Base-by-base conservation (phyloP, 1,284 basidiomycete species). In the Agroathelia rolfsii region DNA sequence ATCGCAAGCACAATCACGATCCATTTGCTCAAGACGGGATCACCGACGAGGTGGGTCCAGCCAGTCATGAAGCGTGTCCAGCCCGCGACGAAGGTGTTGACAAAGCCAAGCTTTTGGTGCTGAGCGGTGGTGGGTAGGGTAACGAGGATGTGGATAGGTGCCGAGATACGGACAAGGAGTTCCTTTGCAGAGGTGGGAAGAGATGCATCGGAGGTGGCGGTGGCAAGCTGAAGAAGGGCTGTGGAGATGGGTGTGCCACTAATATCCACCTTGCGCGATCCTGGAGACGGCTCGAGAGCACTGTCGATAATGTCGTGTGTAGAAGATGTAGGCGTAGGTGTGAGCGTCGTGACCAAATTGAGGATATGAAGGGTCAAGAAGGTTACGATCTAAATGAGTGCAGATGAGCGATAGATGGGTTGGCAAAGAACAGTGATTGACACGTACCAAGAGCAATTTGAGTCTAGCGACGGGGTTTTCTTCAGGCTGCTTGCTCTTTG, bases 21-120 rank as follows among this genome's bases (percentile, higher is more conserved):
- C 87, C 89, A 95, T 64, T 98, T 98, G 50, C 78, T 83, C 45
- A 98, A 63, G 35, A 97, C 76, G 0, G 94, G 94, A 52, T 98
- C 94, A 19, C 90, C 90, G 34, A 96, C 90, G 41, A 97, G 76
- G n/a, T 68, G 65, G 6, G 88, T 89, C 94, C 93, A 97, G n/a
- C 76, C 72, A 24, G 76, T 77, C 83, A 96, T 88, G 64, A 95
- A 90, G 41, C 43, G 95, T 90, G 41, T 95, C 62, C 24, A 61
- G 49, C 40, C 62, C 53, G 30, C 30, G 26, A 30, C 41, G 39
- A 24, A 32, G 29, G 33, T 22, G 18, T n/a, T n/a, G n/a, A n/a
- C n/a, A n/a, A n/a, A n/a, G n/a, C n/a, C n/a, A n/a, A n/a, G n/a
- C n/a, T n/a, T n/a, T n/a, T n/a, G n/a, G n/a, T n/a, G n/a, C 46